Evolutionary conservation across 176 grass and related monocot species (phyloP), one percentile per base, ranked within the genome.

Genomic region (Typha latifolia): DNA sequence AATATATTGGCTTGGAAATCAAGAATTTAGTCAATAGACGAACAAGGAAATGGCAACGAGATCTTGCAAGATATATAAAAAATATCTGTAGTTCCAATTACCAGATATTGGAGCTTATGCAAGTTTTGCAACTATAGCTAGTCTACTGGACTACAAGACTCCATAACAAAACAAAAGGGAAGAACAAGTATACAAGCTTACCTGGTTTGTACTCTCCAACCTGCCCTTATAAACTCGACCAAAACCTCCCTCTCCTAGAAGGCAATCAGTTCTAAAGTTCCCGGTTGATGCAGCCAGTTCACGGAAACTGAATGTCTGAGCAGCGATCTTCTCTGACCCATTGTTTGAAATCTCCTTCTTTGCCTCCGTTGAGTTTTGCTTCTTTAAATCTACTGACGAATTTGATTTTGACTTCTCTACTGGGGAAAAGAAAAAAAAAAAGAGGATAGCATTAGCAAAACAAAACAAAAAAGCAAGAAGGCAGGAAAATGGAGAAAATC

Each of bases 191-290:
- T 8, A 57, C 53, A 57, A 57, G 15, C n/a, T 57, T 18, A 57
- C 53, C 53, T 59, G 53, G 53, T 21, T 59, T 59, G 20, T 59
- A n/a, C 53, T 59, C 11, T 59, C 53, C 11, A 59, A 59, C 8
- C 53, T 16, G 53, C 53, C 53, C 20, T 59, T 59, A 21, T 59
- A 59, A 59, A 59, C 53, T 59, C 53, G 53, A 5, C 53, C 53
- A 59, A 59, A 59, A 2, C 53, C 53, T 8, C 53, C 53, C 53
- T 59, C 53, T 9, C 53, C 53, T 16, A 59, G 2, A 22, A 59
- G 53, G 53, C 53, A 59, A 22, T 59, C 53, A 21, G 53, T 21
- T 11, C 16, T 59, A 11, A 59, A 59, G 20, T 59, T 59, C 53
- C 53, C 9, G 20, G 53, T 59, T n/a, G 53, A 16, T 11, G 53